These are phyloP conservation scores for Fusarium nisikadoi DNA, from an alignment of 2,329 filamentous ascomycete genomes.

Conservation along the genomic window DNA sequence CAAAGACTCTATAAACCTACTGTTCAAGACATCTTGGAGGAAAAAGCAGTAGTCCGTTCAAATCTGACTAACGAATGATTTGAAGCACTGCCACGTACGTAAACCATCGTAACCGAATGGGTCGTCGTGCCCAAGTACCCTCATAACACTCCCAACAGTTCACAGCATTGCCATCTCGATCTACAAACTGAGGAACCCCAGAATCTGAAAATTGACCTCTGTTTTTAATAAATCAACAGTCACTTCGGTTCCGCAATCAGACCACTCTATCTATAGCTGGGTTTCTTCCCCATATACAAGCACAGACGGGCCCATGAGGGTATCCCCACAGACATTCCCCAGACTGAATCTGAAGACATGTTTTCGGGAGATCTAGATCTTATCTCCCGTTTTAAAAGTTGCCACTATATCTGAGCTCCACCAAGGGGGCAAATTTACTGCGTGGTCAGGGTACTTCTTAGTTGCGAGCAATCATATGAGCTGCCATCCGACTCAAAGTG, in stretches of 20 bases:
- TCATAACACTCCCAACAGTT: neutral
- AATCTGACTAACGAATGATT: fast-evolving
- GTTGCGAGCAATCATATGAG: neutral
- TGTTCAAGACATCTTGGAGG: neutral
- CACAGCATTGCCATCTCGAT: neutral
- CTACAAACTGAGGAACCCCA: neutral
- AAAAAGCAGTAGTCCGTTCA: neutral
- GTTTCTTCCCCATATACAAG: slow-evolving; percentile 14
- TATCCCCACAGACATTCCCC: slow-evolving; percentile 31
- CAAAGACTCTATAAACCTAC: neutral
- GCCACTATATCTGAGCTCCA: slow-evolving; percentile 8
- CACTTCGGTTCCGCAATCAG: slow-evolving; percentile 12
- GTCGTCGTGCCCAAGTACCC: neutral
- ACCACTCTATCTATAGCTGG: slow-evolving; percentile 15
- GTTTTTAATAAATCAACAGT: neutral
- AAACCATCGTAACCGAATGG: neutral
- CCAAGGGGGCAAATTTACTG: neutral
- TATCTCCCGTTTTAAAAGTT: neutral
- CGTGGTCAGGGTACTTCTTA: neutral
- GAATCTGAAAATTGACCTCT: no score
- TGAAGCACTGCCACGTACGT: neutral
- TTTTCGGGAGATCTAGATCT: neutral
- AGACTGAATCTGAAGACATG: neutral
- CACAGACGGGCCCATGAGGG: slow-evolving; percentile 11
- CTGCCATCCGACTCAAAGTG: neutral